phyloP scores from a whole-genome alignment of 305 asterid species.

The Nicotiana rustica region DNA sequence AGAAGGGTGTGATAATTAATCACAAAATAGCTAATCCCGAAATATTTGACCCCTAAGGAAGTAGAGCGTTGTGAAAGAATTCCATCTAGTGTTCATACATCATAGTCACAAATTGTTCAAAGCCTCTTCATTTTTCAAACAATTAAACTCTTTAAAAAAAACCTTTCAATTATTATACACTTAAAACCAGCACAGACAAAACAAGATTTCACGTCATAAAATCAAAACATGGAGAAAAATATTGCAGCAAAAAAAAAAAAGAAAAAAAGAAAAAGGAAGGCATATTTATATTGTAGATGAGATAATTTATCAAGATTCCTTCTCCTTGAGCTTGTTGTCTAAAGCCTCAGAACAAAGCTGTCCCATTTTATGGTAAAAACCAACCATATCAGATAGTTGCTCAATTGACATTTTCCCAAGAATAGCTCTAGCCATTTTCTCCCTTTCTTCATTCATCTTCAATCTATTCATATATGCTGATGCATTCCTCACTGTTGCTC shows the following conservation, averaged over 20 bases:
- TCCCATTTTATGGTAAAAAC: slow-evolving; percentile 55
- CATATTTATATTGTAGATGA: background rate
- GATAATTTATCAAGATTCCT: slow-evolving; percentile 13
- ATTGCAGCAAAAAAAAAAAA: background rate
- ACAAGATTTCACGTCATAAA: background rate
- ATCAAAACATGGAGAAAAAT: background rate
- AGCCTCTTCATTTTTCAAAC: background rate
- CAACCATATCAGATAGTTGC: slow-evolving; percentile 49
- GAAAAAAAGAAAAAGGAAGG: background rate
- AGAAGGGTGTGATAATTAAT: too few species aligned
- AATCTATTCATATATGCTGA: slow-evolving; percentile 45
- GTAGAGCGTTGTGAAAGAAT: too few species aligned
- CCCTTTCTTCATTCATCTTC: slow-evolving; percentile 51
- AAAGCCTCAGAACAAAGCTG: slow-evolving; percentile 53
- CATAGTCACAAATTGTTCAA: too few species aligned
- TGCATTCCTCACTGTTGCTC: slow-evolving; percentile 62
- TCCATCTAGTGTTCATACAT: too few species aligned
- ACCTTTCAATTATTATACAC: background rate
- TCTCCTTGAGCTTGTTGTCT: slow-evolving; percentile 47
- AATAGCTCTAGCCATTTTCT: slow-evolving; percentile 42
- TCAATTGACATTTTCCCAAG: slow-evolving; percentile 55
- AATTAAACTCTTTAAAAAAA: background rate
- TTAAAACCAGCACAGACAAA: background rate
- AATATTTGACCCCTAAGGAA: too few species aligned
- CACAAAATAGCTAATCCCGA: too few species aligned